Evolutionary conservation across 352 stramenopile species (phyloP), one percentile per base, ranked within the genome.

Genomic region (Pythium aquatile): DNA sequence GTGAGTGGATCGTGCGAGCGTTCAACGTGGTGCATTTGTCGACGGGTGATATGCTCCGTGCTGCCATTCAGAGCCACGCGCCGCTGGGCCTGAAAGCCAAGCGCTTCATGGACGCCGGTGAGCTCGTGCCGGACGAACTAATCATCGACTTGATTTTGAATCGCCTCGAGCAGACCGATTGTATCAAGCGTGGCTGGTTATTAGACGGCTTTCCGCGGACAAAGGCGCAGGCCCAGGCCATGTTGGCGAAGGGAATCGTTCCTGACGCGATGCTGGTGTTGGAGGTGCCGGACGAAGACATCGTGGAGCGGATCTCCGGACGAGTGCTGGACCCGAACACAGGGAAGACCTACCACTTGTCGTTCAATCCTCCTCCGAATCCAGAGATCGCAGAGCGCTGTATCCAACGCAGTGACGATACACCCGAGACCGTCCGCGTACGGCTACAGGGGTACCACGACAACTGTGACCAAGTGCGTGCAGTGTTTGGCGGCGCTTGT

Each of bases 141-240:
- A 98, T 99, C 64, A 91, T 98, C 48, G 78, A 96, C 46, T 78
- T 99, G 17, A 88, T 99, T 4, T 73, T 98, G 33, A 76, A 88
- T 20, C 88, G 96, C 33, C 77, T 98, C 2, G 65, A 65, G 58
- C 73, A 76, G 66, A 78, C 63, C 5, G 91, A 96, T 52, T 91
- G 90, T 62, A 61, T 79, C 17, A 46, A 77, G 33, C 83, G 81
- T 17, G 78, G 97, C 4, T 93, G 84, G 84, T 81, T 99, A 20
- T 74, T 99, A 17, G 97, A 99, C 72, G 97, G 97, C 0, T 99
- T 99, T 69, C 97, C 97, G 26, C 77, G 94, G 16, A 98, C 90
- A 0, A 77, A 90, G 44, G 72, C 78, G 3, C 94, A 98, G 69
- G 93, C 94, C 10, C 56, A 73, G 48, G 81, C 74, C 2, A 81